Percentiles rank a stretch among this genome's conserved stretches.
These are phyloP conservation scores for Ocimum tenuiflorum DNA, from an alignment of 257 asterid species.

Conservation along the genomic window DNA sequence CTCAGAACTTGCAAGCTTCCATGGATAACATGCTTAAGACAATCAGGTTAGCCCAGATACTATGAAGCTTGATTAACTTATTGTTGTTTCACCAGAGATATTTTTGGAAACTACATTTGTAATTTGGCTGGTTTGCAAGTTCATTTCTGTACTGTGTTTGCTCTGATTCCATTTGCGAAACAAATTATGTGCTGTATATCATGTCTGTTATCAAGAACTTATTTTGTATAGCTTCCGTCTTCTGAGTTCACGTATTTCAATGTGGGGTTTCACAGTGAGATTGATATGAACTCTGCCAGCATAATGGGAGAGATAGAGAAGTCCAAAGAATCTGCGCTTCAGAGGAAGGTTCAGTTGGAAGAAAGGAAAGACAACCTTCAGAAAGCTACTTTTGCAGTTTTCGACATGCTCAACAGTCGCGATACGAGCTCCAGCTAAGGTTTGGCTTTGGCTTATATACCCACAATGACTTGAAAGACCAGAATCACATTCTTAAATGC, in stretches of 20 bases:
- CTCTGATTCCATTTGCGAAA: not conserved
- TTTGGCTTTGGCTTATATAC: constrained; percentile 26
- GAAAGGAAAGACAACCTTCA: constrained; percentile 65
- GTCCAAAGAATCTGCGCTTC: constrained; percentile 42
- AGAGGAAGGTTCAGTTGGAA: constrained; percentile 14
- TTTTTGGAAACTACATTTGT: not conserved
- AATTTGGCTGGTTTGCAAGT: not conserved
- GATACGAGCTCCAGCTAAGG: constrained; percentile 37
- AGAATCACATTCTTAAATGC: constrained; percentile 1
- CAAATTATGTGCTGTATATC: too few species aligned
- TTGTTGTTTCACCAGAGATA: constrained; percentile 5
- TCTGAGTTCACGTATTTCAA: not conserved
- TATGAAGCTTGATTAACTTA: constrained; percentile 5
- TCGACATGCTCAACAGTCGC: constrained; percentile 56
- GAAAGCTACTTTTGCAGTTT: constrained; percentile 75
- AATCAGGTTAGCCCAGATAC: constrained; percentile 51
- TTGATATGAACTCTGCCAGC: constrained; percentile 48
- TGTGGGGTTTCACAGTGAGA: too few species aligned
- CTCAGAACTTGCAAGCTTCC: constrained; percentile 64
- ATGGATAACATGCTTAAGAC: constrained; percentile 77
- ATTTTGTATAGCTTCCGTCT: not conserved
- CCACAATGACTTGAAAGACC: constrained; percentile 14
- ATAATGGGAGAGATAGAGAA: constrained; percentile 57
- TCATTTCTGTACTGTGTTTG: not conserved
- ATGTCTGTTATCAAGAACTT: not conserved